These are phyloP conservation scores for Exophiala viscosa DNA, from an alignment of 2,329 filamentous ascomycete species.

Conservation along the genomic window DNA sequence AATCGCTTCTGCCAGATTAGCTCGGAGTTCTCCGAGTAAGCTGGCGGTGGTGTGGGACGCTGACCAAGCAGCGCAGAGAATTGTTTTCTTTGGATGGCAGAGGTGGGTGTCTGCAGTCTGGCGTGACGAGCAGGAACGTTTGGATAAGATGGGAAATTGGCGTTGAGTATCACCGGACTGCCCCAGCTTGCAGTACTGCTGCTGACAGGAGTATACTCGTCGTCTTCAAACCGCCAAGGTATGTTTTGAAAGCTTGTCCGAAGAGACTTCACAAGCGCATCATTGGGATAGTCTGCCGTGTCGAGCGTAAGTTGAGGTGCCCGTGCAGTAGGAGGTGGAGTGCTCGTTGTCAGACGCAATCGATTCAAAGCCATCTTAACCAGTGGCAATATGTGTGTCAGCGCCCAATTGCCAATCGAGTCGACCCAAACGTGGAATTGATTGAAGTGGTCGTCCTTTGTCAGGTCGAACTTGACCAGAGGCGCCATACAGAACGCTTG, in stretches of 20 bases:
- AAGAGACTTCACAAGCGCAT: slow-evolving; percentile 21
- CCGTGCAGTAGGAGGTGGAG: slow-evolving; percentile 20
- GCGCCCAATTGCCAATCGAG: slow-evolving; percentile 26
- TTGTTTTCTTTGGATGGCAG: slow-evolving; percentile 12
- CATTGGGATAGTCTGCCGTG: slow-evolving; percentile 15
- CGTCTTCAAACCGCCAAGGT: slow-evolving; percentile 26
- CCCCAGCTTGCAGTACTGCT: slow-evolving; percentile 27
- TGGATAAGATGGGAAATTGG: slow-evolving; percentile 10
- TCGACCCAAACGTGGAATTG: slow-evolving; percentile 26
- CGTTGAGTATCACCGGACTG: slow-evolving; percentile 18
- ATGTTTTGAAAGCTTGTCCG: slow-evolving; percentile 25
- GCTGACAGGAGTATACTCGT: slow-evolving; percentile 26
- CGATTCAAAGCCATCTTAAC: slow-evolving; percentile 24
- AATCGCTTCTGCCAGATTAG: slow-evolving; percentile 25
- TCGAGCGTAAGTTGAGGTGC: slow-evolving; percentile 15
- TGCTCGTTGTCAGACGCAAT: slow-evolving; percentile 12
- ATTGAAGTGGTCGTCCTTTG: slow-evolving; percentile 25
- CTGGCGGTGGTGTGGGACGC: slow-evolving; percentile 13
- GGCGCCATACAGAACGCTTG: slow-evolving; percentile 28
- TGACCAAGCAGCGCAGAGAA: slow-evolving; percentile 10
- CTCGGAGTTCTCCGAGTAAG: slow-evolving; percentile 20
- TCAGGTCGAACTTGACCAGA: slow-evolving; percentile 27
- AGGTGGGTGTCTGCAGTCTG: slow-evolving; percentile 8
- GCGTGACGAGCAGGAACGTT: neutral
- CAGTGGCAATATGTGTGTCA: slow-evolving; percentile 21